phyloP scores from a whole-genome alignment of 495 filamentous ascomycete genomes.

The Lophiotrema nucula region DNA sequence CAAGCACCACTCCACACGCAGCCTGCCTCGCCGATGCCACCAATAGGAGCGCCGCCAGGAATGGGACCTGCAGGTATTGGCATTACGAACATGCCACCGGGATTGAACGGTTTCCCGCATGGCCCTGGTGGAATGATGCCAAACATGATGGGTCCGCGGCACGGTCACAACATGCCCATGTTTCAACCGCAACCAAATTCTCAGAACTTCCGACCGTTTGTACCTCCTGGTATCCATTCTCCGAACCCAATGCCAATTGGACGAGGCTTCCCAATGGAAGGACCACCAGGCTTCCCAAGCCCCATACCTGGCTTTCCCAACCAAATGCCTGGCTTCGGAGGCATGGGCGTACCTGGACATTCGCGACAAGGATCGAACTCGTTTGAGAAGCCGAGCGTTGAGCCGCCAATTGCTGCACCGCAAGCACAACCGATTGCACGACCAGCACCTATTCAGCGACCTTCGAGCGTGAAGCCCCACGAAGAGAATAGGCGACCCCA shows the following conservation, averaged over 20 bases:
- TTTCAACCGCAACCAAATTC: conserved; percentile 47
- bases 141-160: conserved; percentile 37
- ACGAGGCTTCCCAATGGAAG: conserved; percentile 62
- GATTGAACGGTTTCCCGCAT: conserved; percentile 38
- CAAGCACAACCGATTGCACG: conserved; percentile 66
- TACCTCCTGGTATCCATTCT: conserved; percentile 58
- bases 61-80: conserved; percentile 54
- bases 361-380: conserved; percentile 61
- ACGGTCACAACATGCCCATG: conserved; percentile 32
- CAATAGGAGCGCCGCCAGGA: conserved; percentile 50
- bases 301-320: conserved; percentile 42
- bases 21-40: conserved; percentile 51
- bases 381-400: conserved; percentile 49
- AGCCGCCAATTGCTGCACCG: conserved; percentile 15
- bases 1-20: conserved; percentile 49
- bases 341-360: conserved; percentile 48
- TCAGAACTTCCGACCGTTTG: conserved; percentile 48
- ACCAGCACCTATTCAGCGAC: conserved; percentile 85
- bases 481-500: conserved; percentile 44
- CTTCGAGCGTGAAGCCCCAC: conserved; percentile 69
- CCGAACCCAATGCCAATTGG: conserved; percentile 53
- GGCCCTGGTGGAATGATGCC: conserved; percentile 36
- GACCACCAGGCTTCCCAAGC: conserved; percentile 53
- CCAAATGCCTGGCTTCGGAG: conserved; percentile 36
- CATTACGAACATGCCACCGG: conserved; percentile 41